phyloP scores from a whole-genome alignment of 495 filamentous ascomycete species.

The Lasiosphaeria hispida region DNA sequence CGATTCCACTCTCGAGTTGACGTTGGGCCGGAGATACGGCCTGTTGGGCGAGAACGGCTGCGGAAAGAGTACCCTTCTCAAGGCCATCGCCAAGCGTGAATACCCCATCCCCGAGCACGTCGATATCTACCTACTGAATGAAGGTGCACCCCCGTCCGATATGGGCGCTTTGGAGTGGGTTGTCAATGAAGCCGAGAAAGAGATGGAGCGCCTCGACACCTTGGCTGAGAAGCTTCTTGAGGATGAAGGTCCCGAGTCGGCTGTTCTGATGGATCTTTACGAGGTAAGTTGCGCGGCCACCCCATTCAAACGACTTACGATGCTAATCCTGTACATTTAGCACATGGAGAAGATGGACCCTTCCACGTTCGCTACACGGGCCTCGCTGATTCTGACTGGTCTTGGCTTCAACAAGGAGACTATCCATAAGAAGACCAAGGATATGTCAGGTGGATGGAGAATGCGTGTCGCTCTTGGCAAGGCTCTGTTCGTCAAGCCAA shows the following conservation, averaged over 20 bases:
- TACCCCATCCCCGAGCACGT: conserved; percentile 94
- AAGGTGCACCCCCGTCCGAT: conserved; percentile 88
- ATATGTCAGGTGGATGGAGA: conserved; percentile 99
- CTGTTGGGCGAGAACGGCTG: conserved; percentile 98
- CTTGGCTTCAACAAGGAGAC: conserved; percentile 97
- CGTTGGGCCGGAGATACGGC: conserved; percentile 89
- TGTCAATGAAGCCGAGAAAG: conserved; percentile 89
- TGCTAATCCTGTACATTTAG: conserved; percentile 45
- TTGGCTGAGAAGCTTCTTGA: conserved; percentile 88
- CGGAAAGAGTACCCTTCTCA: conserved; percentile 94
- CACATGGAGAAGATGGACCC: conserved; percentile 99
- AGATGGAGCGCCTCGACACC: conserved; percentile 85
- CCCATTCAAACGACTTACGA: neutral
- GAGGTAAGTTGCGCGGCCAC: conserved; percentile 61
- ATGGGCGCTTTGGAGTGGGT: conserved; percentile 96
- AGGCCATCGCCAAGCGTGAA: conserved; percentile 90
- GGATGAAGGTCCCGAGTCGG: conserved; percentile 84
- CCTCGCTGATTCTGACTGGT: conserved; percentile 95
- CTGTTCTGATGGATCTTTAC: conserved; percentile 90
- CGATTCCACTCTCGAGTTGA: conserved; percentile 90
- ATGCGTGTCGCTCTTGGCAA: conserved; percentile 98
- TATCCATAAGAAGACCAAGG: conserved; percentile 98
- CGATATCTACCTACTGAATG: conserved; percentile 98
- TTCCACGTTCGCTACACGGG: conserved; percentile 97
- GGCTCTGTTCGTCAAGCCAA: conserved; percentile 97